Percentiles rank a stretch among this genome's conserved stretches.
Conservation (phyloP, 73 alveolate genomes). For the Breviolum minutum region DNA sequence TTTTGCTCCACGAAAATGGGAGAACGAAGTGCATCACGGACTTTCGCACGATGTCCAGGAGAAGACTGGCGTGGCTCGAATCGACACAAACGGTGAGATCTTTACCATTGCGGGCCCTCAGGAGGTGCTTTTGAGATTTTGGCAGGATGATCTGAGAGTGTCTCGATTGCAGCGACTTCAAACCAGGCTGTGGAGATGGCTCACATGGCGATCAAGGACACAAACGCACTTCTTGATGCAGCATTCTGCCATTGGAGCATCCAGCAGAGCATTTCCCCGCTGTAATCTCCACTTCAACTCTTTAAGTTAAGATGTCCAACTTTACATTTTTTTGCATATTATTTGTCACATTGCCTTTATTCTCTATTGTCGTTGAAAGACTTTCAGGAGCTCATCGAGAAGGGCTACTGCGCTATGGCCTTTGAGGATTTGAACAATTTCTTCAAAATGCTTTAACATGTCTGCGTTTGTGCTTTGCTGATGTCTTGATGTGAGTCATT, state of each 20-base stretch:
- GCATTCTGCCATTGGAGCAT: not conserved
- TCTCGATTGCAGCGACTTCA: not conserved
- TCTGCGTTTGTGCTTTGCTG: not conserved
- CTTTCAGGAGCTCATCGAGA: conserved; percentile 81
- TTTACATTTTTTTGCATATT: too few relatives aligned
- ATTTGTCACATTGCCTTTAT: too few relatives aligned
- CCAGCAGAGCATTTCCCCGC: not conserved
- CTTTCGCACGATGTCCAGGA: not conserved
- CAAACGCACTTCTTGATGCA: not conserved
- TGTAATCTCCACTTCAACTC: not conserved
- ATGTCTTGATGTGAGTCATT: not conserved
- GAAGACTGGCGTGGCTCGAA: conserved; percentile 80
- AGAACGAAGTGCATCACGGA: not conserved
- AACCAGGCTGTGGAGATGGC: conserved; percentile 67
- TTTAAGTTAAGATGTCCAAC: too few relatives aligned
- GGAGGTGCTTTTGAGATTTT: not conserved
- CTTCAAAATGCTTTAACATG: not conserved
- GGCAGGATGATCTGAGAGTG: not conserved
- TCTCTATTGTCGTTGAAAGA: not conserved
- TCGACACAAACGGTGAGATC: conserved; percentile 72
- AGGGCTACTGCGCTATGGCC: conserved; percentile 81
- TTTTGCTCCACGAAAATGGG: not conserved
- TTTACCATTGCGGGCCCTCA: conserved; percentile 66
- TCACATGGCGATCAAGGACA: conserved; percentile 11
- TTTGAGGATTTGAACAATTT: conserved; percentile 36